Evolutionary conservation across 2,329 filamentous ascomycete genomes (phyloP).

Genomic region (Penicillium sp.): DNA sequence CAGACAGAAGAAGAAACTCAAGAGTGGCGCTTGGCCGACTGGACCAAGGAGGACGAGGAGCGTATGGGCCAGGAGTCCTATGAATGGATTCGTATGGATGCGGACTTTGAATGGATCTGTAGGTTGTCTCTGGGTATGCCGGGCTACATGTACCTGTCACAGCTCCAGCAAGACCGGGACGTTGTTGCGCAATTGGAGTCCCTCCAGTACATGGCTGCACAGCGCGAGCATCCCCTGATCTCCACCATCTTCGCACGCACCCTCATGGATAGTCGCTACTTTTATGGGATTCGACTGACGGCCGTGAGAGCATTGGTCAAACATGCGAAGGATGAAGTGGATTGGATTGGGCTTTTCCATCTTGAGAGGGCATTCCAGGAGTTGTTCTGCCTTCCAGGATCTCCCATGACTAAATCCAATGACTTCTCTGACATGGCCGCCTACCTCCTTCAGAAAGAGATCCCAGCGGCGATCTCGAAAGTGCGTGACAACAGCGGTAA

Average conservation of each 20-base stretch:
- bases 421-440: constrained; percentile 85
- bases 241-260: constrained; percentile 89
- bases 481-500: constrained; percentile 73
- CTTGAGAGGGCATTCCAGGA: constrained; percentile 82
- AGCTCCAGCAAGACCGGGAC: constrained; percentile 94
- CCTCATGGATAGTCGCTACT: constrained; percentile 87
- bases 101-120: constrained; percentile 97
- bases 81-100: constrained; percentile 97
- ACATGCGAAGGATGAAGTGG: constrained; percentile 68
- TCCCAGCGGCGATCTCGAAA: constrained; percentile 75
- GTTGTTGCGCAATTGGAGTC: constrained; percentile 82
- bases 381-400: constrained; percentile 79
- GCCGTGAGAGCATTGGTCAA: constrained; percentile 76
- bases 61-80: constrained; percentile 96
- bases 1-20: constrained; percentile 76
- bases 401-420: constrained; percentile 79
- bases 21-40: constrained; percentile 84
- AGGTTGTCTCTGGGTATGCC: constrained; percentile 80
- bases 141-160: constrained; percentile 96
- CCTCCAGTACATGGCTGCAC: constrained; percentile 69
- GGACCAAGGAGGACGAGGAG: constrained; percentile 83
- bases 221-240: constrained; percentile 72
- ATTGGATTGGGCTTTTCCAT: constrained; percentile 79
- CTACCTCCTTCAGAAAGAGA: constrained; percentile 81
- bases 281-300: constrained; percentile 84